Evolutionary conservation across 2,329 filamentous ascomycete species (phyloP).

Genomic region (Mycogone perniciosa): DNA sequence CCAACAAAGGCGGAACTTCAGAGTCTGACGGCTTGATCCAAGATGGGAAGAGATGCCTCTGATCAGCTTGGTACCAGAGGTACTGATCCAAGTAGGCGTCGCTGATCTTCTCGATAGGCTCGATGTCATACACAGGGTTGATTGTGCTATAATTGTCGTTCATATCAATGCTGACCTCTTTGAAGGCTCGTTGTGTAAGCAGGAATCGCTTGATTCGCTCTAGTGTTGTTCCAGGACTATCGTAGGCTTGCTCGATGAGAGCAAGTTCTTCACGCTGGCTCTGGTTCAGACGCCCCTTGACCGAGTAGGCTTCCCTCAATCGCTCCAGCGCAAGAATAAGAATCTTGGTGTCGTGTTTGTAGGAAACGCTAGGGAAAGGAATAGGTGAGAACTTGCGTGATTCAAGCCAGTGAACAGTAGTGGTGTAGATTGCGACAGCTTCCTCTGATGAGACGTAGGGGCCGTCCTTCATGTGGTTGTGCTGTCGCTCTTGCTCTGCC

Average conservation of each 20-base stretch:
- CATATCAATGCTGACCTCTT: conserved; percentile 99
- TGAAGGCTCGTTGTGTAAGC: conserved; percentile 94
- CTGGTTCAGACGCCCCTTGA: conserved; percentile 94
- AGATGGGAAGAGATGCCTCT: conserved; percentile 90
- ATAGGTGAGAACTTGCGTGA: conserved; percentile 98
- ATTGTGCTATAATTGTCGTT: conserved; percentile 99
- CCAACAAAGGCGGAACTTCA: conserved; percentile 87
- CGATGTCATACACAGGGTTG: conserved; percentile 97
- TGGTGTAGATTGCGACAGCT: conserved; percentile 97
- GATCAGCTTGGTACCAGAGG: conserved; percentile 97
- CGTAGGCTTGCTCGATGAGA: conserved; percentile 95
- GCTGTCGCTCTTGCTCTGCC: conserved; percentile 94
- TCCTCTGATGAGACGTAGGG: conserved; percentile 98
- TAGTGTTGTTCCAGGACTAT: conserved; percentile 91
- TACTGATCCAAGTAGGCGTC: conserved; percentile 98
- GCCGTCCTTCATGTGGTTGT: conserved; percentile 99
- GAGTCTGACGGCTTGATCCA: conserved; percentile 99
- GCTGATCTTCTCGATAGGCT: conserved; percentile 98
- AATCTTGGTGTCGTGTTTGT: conserved; percentile 99
- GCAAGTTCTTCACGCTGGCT: conserved; percentile 95
- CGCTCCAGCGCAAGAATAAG: conserved; percentile 91
- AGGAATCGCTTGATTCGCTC: conserved; percentile 97
- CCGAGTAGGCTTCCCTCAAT: conserved; percentile 90
- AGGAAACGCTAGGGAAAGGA: conserved; percentile 96
- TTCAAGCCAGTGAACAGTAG: conserved; percentile 97